Conservation (phyloP, 371 early-diverging fungal species). For the Zychaea mexicana region DNA sequence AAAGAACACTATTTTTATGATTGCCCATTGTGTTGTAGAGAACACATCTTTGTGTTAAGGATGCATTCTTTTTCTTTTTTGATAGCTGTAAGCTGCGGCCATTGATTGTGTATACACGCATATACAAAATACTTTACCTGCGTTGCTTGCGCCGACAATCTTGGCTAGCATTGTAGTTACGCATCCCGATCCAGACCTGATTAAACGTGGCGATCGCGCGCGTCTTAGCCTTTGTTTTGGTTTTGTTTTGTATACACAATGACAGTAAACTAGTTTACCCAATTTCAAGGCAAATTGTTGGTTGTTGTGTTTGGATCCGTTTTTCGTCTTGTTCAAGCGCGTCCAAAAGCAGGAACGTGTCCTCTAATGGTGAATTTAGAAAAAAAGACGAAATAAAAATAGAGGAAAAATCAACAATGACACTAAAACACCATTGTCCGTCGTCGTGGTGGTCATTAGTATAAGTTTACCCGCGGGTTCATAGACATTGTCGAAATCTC, state of each 20-base stretch:
- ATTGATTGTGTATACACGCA: neutral
- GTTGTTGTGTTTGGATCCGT: conserved; percentile 53
- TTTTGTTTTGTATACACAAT: neutral
- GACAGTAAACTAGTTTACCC: conserved; percentile 52
- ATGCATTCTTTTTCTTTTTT: neutral
- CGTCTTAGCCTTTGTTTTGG: neutral
- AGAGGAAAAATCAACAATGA: too few relatives aligned
- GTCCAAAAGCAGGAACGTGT: conserved; percentile 91
- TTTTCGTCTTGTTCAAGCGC: conserved; percentile 81
- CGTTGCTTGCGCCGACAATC: conserved; percentile 47
- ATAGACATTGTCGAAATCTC: conserved; percentile 76
- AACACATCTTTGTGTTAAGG: too few relatives aligned
- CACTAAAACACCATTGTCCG: neutral
- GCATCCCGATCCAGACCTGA: conserved; percentile 88
- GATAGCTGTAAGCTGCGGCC: neutral
- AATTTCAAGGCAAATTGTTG: conserved; percentile 82
- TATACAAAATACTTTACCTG: conserved; percentile 29
- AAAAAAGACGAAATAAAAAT: neutral
- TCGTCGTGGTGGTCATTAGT: neutral
- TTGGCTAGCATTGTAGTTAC: conserved; percentile 78
- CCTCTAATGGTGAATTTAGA: conserved; percentile 61
- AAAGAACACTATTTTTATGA: conserved; percentile 42
- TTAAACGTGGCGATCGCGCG: neutral
- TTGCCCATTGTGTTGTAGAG: too few relatives aligned
- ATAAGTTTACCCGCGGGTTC: conserved; percentile 94